These are phyloP conservation scores for Erysimum cheiri DNA, from an alignment of 441 rosid genomes.

Conservation along the genomic window DNA sequence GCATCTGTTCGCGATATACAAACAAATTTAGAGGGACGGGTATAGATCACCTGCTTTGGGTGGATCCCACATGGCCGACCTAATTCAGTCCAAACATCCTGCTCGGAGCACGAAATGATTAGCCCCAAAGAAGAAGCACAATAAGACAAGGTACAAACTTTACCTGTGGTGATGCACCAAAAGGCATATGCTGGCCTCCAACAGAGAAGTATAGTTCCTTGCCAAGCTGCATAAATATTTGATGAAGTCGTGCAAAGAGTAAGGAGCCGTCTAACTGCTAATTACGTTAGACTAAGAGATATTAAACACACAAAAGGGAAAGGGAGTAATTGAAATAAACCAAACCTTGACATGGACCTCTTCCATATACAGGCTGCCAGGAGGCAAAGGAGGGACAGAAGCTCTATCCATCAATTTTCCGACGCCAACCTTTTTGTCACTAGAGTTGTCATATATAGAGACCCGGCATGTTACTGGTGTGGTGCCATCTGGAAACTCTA, in stretches of 20 bases:
- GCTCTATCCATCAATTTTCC: constrained; percentile 90
- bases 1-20: constrained; percentile 12
- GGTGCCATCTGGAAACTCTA: constrained; percentile 98
- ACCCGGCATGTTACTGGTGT: constrained; percentile 97
- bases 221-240: constrained; percentile 69
- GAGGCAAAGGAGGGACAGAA: constrained; percentile 76
- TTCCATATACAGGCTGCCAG: constrained; percentile 94
- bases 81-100: constrained; percentile 99
- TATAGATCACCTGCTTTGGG: constrained; percentile 80
- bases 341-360: constrained; percentile 93
- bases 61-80: constrained; percentile 99
- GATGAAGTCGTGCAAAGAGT: constrained; percentile 37
- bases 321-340: constrained; percentile 19
- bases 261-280: constrained; percentile 17
- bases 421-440: constrained; percentile 89
- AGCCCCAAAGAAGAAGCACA: constrained; percentile 25
- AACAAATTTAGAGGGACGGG: constrained; percentile 24
- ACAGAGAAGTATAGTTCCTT: constrained; percentile 78
- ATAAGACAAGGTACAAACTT: constrained; percentile 23
- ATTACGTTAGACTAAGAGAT: constrained; percentile 15
- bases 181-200: constrained; percentile 93
- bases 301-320: constrained; percentile 4
- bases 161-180: constrained; percentile 99
- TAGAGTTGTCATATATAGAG: constrained; percentile 79
- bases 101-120: constrained; percentile 42